Evolutionary conservation across 148 eudicot genomes (phyloP).

Genomic region (Simmondsia chinensis): DNA sequence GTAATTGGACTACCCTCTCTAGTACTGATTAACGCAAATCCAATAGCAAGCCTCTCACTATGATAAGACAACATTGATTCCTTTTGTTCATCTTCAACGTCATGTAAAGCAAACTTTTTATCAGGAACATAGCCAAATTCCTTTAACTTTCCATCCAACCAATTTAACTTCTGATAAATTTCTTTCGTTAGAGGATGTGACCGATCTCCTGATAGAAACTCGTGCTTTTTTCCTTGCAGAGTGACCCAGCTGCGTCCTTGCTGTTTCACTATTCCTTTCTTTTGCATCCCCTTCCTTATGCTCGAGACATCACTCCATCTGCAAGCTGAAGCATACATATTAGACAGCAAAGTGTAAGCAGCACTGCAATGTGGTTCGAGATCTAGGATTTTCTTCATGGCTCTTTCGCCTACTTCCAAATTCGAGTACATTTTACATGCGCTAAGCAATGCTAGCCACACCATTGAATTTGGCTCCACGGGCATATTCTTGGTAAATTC

Average conservation of each 20-base stretch:
- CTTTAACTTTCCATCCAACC: conserved; percentile 21
- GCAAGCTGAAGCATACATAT: conserved; percentile 63
- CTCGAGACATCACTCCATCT: conserved; percentile 75
- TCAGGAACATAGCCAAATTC: conserved; percentile 21
- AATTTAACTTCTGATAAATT: conserved; percentile 19
- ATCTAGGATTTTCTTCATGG: conserved; percentile 33
- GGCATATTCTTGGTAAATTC: conserved; percentile 58
- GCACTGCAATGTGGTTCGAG: conserved; percentile 55
- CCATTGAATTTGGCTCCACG: conserved; percentile 31
- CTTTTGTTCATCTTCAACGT: conserved; percentile 33
- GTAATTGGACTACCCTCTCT: conserved; percentile 20
- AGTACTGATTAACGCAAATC: conserved; percentile 21
- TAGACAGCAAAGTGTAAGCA: conserved; percentile 65
- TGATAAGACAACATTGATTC: conserved; percentile 15
- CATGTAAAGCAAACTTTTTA: conserved; percentile 19
- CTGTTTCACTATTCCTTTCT: conserved; percentile 28
- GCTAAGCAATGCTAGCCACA: conserved; percentile 61
- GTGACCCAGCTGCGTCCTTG: conserved; percentile 59
- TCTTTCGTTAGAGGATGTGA: conserved; percentile 14
- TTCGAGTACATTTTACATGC: conserved; percentile 50
- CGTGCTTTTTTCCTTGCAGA: conserved; percentile 15
- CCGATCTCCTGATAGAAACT: conserved; percentile 15
- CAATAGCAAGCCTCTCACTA: conserved; percentile 33
- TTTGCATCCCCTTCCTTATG: conserved; percentile 42
- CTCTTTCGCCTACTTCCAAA: conserved; percentile 58